Evolutionary conservation across 169 alveolate species (phyloP), one percentile per base, ranked within the genome.

Genomic region (Cryptosporidium baileyi): DNA sequence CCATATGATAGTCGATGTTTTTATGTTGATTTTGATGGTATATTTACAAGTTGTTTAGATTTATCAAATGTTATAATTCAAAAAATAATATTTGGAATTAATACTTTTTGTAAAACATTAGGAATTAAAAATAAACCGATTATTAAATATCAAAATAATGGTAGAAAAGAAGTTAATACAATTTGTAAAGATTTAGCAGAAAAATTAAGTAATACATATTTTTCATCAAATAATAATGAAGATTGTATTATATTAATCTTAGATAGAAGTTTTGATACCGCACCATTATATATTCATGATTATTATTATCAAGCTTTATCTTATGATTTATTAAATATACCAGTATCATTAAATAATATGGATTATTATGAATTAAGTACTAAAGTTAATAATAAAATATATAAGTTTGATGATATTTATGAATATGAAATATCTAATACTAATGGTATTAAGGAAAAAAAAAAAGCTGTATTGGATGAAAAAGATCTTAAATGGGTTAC

Each of bases 251-350:
- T 93, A 32, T 40, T 92, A 30, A 51, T 93, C 32, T 79, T 93
- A 19, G 95, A 92, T 49, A 67, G 96, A 63, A 91, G 93, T 4
- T 63, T 89, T 15, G 96, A 93, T 45, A 67, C 90, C 19, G 81
- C 89, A 34, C 92, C 95, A 22, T 38, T 93, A 44, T 90, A 89
- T 67, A 85, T 91, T n/a, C 96, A 93, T 62, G 96, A 93, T 36
- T 93, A 92, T 40, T 67, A 93, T 1, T 93, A 93, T 67, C 96
- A 93, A 63, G 95, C 95, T 32, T 80, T 93, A 22, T 90, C 92
- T 9, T 93, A 93, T 82, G 96, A 93, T 52, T 61, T 92, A 6
- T 15, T 93, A 63, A 60, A 81, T 19, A 80, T 93, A 51, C 85
- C 85, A 7, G 85, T 74, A 2, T 54, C 85, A 7, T 11, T 74